Evolutionary conservation across 345 rosid species (phyloP), one percentile per base, ranked within the genome.

Genomic region (Hirschfeldia incana): DNA sequence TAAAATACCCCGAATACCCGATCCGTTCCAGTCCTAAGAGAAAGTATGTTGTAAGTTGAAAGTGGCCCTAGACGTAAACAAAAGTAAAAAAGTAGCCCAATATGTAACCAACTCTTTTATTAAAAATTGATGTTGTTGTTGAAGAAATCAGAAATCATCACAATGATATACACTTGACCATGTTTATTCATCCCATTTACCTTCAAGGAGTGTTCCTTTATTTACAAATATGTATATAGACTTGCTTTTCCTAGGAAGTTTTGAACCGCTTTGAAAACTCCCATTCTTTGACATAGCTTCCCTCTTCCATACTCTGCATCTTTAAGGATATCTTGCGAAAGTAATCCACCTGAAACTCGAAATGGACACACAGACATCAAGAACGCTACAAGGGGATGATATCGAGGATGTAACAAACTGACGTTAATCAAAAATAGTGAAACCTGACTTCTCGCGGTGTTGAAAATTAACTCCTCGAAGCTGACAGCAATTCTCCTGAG

Each of bases 271-370:
- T 44, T 44, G 51, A 10, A 12, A 44, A 39, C 58, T 4, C 58
- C 8, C 26, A 7, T n/a, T 49, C 2, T 44, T 49, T 49, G 17
- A 57, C 62, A 21, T 91, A 77, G 68, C 80, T 77, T 0, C 60
- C 27, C 32, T 58, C 28, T 46, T 90, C 94, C 89, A 93, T 76
- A 27, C 87, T 70, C 69, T 85, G 82, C 95, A 93, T 87, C 89
- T 89, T 90, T 79, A 85, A 26, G 9, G 95, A 89, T 80, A 93
- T 87, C 77, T 84, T 91, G 77, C 84, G 79, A 30, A 88, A 70
- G 83, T 90, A 93, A 76, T 93, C 95, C 6, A 76, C n/a, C 98
- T 93, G 84, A 59, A 83, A 80, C 33, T 34, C 74, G 72, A 13
- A 42, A 73, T 36, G 15, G 27, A 27, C 55, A 65, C 32, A 60